These are phyloP conservation scores for Ceraceosorus guamensis DNA, from an alignment of 1,284 basidiomycete species.

Conservation along the genomic window DNA sequence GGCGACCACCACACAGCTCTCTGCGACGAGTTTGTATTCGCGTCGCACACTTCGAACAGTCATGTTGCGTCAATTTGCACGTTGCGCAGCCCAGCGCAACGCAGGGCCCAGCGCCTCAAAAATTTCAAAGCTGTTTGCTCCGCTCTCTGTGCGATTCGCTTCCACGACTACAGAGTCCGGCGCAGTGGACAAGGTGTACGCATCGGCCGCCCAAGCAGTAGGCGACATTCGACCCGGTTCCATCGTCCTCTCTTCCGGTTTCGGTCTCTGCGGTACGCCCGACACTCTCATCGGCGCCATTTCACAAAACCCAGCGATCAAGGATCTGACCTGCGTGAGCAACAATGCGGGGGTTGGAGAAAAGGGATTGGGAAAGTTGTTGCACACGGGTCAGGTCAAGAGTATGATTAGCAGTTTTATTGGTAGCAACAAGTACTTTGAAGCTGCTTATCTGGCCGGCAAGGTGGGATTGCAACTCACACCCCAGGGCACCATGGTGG, in stretches of 20 bases:
- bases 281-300: conserved; percentile 43
- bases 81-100: too few species aligned
- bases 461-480: conserved; percentile 39
- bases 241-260: conserved; percentile 38
- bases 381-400: conserved; percentile 28
- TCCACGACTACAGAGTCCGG: not conserved
- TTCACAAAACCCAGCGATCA: conserved; percentile 24
- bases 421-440: conserved; percentile 45
- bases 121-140: not conserved
- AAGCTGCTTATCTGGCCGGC: conserved; percentile 38
- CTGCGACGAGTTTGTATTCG: too few species aligned
- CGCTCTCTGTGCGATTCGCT: not conserved
- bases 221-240: conserved; percentile 36
- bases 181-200: conserved; percentile 23
- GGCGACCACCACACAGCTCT: too few species aligned
- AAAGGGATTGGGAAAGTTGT: conserved; percentile 37
- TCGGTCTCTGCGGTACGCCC: conserved; percentile 46
- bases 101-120: too few species aligned
- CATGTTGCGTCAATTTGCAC: too few species aligned
- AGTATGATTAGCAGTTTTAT: conserved; percentile 45
- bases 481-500: conserved; percentile 64
- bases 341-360: conserved; percentile 47
- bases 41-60: too few species aligned
- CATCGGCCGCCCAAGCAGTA: conserved; percentile 37
- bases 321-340: conserved; percentile 37